A percentile compares a stretch with the other conserved stretches of the same genome.
phyloP scores from a whole-genome alignment of 139 green algal species.

The Helicosporidium sp. region DNA sequence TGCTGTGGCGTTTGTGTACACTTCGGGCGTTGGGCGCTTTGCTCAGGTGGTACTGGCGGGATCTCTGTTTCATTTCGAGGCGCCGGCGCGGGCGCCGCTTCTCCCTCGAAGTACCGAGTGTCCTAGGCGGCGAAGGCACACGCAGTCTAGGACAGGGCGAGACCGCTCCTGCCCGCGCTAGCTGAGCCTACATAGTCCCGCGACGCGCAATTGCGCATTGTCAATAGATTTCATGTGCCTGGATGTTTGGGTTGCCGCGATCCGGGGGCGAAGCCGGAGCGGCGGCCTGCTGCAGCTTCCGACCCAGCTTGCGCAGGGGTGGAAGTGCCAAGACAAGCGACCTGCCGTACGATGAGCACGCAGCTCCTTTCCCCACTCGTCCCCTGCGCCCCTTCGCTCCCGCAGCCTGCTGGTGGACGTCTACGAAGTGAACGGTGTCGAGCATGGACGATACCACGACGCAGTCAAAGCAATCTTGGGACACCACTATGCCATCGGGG shows the following conservation, averaged over 20 bases:
- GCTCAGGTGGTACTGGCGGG: no score
- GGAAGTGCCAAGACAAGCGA: background rate
- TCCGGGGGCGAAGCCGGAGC: background rate
- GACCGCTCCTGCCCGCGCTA: no score
- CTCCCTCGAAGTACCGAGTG: no score
- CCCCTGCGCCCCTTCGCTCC: background rate
- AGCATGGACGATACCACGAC: constrained; percentile 7
- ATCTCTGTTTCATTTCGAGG: no score
- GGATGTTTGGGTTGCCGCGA: background rate
- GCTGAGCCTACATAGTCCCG: no score
- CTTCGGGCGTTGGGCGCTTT: no score
- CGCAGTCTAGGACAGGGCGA: no score
- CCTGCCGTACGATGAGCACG: background rate
- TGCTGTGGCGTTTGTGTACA: no score
- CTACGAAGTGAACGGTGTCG: constrained; percentile 3
- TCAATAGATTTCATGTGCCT: background rate
- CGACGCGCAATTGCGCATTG: no score
- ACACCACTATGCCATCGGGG: background rate
- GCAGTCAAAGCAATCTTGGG: constrained; percentile 7
- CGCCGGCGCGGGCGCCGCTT: no score
- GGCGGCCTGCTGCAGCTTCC: background rate
- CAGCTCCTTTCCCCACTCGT: background rate
- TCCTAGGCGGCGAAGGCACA: no score
- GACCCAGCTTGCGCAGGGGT: no score
- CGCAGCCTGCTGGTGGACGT: background rate